A percentile compares a stretch with the other conserved stretches of the same genome.
Evolutionary conservation across 176 grass and related monocot species (phyloP).

Genomic region (Dendrocalamus sinicus): DNA sequence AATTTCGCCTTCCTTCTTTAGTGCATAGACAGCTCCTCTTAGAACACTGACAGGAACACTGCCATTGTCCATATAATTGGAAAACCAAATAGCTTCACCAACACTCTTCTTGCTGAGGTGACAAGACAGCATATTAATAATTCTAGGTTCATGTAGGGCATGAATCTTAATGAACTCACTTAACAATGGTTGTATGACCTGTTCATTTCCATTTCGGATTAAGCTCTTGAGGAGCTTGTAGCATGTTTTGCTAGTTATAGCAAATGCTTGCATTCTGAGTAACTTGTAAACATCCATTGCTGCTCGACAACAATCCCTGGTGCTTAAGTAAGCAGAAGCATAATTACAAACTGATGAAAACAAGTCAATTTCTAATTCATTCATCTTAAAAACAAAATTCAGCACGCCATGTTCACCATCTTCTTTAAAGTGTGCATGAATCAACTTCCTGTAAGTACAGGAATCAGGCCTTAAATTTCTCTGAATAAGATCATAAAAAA

Average conservation of each 20-base stretch:
- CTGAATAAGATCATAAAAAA: conserved; percentile 67
- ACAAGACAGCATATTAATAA: conserved; percentile 69
- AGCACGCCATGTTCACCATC: conserved; percentile 58
- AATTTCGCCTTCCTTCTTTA: conserved; percentile 76
- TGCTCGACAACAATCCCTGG: conserved; percentile 51
- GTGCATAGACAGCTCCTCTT: conserved; percentile 56
- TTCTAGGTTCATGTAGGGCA: conserved; percentile 63
- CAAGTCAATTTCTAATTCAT: conserved; percentile 52
- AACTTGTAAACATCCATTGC: conserved; percentile 71
- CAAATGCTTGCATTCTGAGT: conserved; percentile 52
- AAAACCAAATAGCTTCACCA: conserved; percentile 64
- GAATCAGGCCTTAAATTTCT: conserved; percentile 53
- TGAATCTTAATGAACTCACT: conserved; percentile 72
- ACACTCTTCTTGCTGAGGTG: conserved; percentile 63
- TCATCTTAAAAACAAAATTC: conserved; percentile 61
- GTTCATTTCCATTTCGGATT: conserved; percentile 61
- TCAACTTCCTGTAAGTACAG: conserved; percentile 58
- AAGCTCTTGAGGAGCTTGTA: conserved; percentile 68
- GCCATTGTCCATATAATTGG: conserved; percentile 47
- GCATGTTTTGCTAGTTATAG: conserved; percentile 68
- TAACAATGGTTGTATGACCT: conserved; percentile 52
- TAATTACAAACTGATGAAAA: conserved; percentile 71
- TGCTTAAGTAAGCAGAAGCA: conserved; percentile 74
- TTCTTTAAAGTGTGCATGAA: conserved; percentile 65
- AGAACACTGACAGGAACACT: conserved; percentile 62